phyloP scores from a whole-genome alignment of 75 land plant genomes.

The Ceratopteris richardii region DNA sequence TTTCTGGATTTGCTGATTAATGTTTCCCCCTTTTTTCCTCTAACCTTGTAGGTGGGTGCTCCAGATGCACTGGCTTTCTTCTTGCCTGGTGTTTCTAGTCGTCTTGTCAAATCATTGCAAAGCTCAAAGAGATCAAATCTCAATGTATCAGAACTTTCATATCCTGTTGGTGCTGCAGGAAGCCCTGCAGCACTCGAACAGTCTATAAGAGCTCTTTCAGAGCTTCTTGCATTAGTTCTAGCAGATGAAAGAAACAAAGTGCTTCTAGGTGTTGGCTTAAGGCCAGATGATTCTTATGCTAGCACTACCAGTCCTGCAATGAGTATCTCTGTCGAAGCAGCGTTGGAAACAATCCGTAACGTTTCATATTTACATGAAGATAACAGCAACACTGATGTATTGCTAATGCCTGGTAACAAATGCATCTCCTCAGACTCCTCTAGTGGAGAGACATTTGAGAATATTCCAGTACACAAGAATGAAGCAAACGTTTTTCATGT shows the following conservation, averaged over 20 bases:
- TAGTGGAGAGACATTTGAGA: no score
- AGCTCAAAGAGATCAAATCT: slow-evolving; percentile 39
- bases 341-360: background rate
- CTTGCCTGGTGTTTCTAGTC: slow-evolving; percentile 85
- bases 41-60: slow-evolving; percentile 62
- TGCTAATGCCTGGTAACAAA: no score
- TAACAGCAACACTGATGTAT: background rate
- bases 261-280: background rate
- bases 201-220: slow-evolving; percentile 59
- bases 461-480: background rate
- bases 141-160: slow-evolving; percentile 7
- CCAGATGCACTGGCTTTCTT: slow-evolving; percentile 94
- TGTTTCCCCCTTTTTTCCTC: no score
- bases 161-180: slow-evolving; percentile 77
- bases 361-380: background rate
- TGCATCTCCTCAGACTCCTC: no score
- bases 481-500: slow-evolving; percentile 27
- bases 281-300: background rate
- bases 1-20: no score
- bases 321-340: background rate
- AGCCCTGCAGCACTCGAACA: slow-evolving; percentile 56
- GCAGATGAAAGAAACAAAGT: slow-evolving; percentile 42
- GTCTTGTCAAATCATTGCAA: slow-evolving; percentile 62
- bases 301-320: background rate
- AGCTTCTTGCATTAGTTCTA: slow-evolving; percentile 58